Conservation (phyloP, 2,329 filamentous ascomycete species). For the Cytospora schulzeri region DNA sequence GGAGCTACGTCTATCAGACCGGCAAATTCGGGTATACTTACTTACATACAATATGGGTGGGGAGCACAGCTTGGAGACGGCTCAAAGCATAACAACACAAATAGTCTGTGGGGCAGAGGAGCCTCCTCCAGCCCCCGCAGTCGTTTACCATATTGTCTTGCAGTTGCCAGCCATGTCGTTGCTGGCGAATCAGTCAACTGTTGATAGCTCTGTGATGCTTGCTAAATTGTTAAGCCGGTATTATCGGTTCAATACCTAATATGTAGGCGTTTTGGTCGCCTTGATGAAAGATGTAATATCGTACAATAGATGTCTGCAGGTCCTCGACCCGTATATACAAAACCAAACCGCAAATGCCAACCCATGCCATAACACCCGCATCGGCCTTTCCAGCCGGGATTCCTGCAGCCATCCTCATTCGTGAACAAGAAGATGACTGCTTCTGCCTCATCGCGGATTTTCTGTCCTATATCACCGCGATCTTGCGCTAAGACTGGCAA, state of each 20-base stretch:
- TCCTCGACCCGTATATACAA: constrained; percentile 10
- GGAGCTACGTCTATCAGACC: not conserved
- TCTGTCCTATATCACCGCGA: constrained; percentile 40
- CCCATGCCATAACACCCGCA: constrained; percentile 5
- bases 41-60: not conserved
- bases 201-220: not conserved
- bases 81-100: not conserved
- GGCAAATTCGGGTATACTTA: not conserved
- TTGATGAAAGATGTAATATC: constrained; percentile 9
- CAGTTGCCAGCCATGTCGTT: not conserved
- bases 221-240: not conserved
- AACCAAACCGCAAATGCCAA: constrained; percentile 4
- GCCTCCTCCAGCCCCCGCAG: constrained; percentile 6
- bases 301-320: constrained; percentile 13
- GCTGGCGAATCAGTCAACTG: not conserved
- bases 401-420: constrained; percentile 10
- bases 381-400: constrained; percentile 4
- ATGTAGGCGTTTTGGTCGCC: constrained; percentile 3
- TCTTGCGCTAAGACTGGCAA: constrained; percentile 71
- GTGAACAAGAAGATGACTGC: constrained; percentile 3
- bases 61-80: not conserved
- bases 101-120: constrained; percentile 5
- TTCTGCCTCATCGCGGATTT: not conserved
- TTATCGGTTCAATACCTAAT: not conserved
- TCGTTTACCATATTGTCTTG: not conserved